Evolutionary conservation across 257 asterid species (phyloP), one percentile per base, ranked within the genome.

Genomic region (Capsicum rhomboideum): DNA sequence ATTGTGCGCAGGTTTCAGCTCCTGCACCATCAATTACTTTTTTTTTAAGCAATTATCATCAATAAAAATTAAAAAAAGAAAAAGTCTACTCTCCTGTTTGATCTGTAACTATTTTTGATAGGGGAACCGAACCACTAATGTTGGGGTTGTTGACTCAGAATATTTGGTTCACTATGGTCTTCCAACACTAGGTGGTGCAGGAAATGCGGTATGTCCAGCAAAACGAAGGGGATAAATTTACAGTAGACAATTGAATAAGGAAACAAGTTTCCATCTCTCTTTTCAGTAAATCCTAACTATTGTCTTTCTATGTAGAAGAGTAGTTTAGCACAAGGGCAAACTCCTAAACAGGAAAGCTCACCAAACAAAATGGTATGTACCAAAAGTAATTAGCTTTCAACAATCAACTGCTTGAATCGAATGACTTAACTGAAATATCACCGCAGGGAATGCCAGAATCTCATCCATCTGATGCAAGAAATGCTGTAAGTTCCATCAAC

Each of bases 81-180:
- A 55, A 18, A 11, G 0, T 50, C 10, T 26, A 28, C 10, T 16
- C 34, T 49, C 26, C n/a, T 49, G 42, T 49, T 75, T 55, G 53
- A 80, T 44, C 42, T 31, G 82, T 71, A 18, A 29, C 17, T 79
- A 26, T 66, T 64, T 63, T 12, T 85, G 74, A 84, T 79, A 94
- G 98, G 98, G 97, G 81, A 86, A 92, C 64, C 86, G 93, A 86
- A 92, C 90, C 6, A 26, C 78, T 64, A 94, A 93, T 78, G 83
- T 94, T 18, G 98, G 95, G 29, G 71, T 93, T 28, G 93, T 94
- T 29, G 97, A 94, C 89, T 90, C 97, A 1, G 96, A 94, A 87
- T 94, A 91, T 79, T 31, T 94, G 64, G 83, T 92, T 84, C 97
- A 93, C 87, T 83, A 86, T 50, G 96, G 95, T 37, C 75, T 93